Base-by-base conservation (phyloP, 169 alveolate genomes). In the Cryptosporidium muris region DNA sequence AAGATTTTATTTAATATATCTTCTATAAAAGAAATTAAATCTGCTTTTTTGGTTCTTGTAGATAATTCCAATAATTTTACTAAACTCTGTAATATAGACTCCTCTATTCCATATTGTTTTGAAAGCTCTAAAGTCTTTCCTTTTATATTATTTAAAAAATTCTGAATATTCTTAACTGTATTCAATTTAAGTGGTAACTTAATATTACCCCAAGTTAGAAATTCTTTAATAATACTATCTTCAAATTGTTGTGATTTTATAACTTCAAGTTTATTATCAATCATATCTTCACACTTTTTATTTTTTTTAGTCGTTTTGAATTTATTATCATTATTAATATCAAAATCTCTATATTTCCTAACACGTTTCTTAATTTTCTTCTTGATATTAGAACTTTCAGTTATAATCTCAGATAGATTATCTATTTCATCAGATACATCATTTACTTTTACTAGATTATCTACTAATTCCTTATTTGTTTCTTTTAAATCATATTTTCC, bases 151-250 rank as follows among this genome's bases (percentile, higher is more conserved):
- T 66, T 25, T 40, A 74, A 51, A 58, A 74, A 74, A 1, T 74
- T 63, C 38, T 48, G 54, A 11, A 74, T 42, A 42, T 66, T 58
- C 48, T 54, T 74, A 9, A 54, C 66, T 9, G 74, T 74, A 37
- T 53, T 58, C 34, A 54, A 56, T 74, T 58, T 74, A 25, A 74
- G 43, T 16, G 85, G 85, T 3, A 58, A 38, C 3, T 49, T 34
- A 43, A 74, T 34, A 7, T 68, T 68, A 37, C 85, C 85, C 85
- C 85, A 74, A 45, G 54, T 68, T 38, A 74, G 48, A 25, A 74
- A 37, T 42, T 6, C 4, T 4, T 42, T 8, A 64, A 64, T 40
- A 45, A 40, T 64, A 6, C 43, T 56, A 6, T 64, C 43, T 45
- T 40, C n/a, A 12, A 16, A 52, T 37, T 16, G 14, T 9, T 37